Evolutionary conservation across 2,329 filamentous ascomycete species (phyloP), one percentile per base, ranked within the genome.

Genomic region (Cryoendolithus antarcticus): DNA sequence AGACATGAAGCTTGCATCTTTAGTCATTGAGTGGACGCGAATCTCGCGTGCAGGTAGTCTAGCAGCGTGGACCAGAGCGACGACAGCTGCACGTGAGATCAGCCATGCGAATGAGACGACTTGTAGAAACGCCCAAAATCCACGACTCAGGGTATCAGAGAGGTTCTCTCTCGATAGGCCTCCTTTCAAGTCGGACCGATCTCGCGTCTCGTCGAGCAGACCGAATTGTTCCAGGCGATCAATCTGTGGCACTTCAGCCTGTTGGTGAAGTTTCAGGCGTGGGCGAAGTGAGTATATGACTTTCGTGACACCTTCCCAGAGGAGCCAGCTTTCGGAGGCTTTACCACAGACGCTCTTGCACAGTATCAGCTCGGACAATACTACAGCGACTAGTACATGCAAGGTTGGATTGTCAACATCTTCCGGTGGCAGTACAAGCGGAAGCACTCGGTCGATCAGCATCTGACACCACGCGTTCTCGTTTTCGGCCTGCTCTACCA

Each of bases 331-430:
- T 62, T 96, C 80, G 49, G 82, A 86, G 31, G 82, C 71, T 58
- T 82, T 93, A 53, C 80, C 82, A 52, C 79, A 77, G 51, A 95
- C 70, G 42, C 82, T 73, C 50, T 85, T 86, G 45, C 85, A 85
- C 47, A 98, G 70, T 45, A 96, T 84, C 58, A 93, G 77, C 61
- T 95, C 86, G 5, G 86, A 84, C 45, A 96, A 71, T 48, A 96
- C 82, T 62, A 95, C 86, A 39, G 79, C 77, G 45, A 95, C 81
- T 45, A 98, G 69, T 29, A 84, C 74, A 41, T 83, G 81, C 52
- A 96, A 69, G 58, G 85, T 93, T 39, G 76, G 76, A 58, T 94
- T 96, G 54, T 89, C 78, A 30, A 96, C 68, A 58, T 96, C 89
- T 54, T 96, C 89, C 10, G 86, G 91, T 7, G 91, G 91, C 12